A percentile compares a stretch with the other conserved stretches of the same genome.
These are phyloP conservation scores for Moricandia moricandioides DNA, from an alignment of 345 rosid species.

Conservation along the genomic window DNA sequence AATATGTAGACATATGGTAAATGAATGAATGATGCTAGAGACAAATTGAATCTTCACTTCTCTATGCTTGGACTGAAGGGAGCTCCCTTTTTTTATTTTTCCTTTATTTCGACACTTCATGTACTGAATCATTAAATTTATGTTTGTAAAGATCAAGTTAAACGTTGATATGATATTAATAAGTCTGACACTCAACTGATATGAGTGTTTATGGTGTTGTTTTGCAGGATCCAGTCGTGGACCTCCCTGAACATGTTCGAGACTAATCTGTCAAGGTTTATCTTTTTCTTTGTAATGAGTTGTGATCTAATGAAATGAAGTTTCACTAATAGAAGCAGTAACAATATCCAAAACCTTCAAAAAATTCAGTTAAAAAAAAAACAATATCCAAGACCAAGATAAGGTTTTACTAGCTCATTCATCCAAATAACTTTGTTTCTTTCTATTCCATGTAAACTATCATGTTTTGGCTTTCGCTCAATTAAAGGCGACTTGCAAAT, in stretches of 20 bases:
- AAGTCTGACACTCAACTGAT: background rate
- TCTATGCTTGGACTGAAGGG: conserved; percentile 48
- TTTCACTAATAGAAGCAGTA: background rate
- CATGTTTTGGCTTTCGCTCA: conserved; percentile 2
- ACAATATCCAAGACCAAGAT: background rate
- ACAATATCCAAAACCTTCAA: background rate
- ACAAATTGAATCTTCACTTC: conserved; percentile 38
- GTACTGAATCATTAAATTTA: background rate
- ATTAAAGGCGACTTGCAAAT: background rate
- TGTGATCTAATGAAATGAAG: conserved; percentile 13
- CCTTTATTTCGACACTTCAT: background rate
- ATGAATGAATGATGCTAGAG: conserved; percentile 42
- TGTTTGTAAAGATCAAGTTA: conserved; percentile 4
- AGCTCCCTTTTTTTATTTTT: conserved; percentile 35
- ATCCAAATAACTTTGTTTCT: background rate
- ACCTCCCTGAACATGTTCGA: conserved; percentile 8
- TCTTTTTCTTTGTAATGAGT: conserved; percentile 6
- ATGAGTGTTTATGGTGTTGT: conserved; percentile 5
- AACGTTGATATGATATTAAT: background rate
- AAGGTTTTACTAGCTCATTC: conserved; percentile 12
- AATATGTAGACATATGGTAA: conserved; percentile 18
- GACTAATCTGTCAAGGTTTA: background rate
- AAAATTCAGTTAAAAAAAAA: too few species aligned
- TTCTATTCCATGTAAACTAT: conserved; percentile 4
- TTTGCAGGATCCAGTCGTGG: conserved; percentile 19